Evolutionary conservation across 2,329 filamentous ascomycete genomes (phyloP).

Genomic region (Colletotrichum ledebouriae): DNA sequence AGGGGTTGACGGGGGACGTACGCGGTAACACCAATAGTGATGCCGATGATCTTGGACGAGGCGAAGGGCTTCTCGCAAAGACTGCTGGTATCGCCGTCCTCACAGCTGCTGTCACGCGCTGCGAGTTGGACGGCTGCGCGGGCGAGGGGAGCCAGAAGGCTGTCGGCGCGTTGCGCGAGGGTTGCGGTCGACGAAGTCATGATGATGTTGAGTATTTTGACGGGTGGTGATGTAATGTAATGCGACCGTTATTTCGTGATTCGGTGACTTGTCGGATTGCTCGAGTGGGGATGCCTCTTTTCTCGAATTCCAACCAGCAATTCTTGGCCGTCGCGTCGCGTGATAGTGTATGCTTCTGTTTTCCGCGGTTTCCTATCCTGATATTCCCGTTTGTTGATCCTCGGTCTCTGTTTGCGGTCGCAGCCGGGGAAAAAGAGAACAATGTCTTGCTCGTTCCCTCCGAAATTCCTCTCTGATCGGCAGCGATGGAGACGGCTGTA

Average conservation of each 20-base stretch:
- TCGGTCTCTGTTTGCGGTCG: conserved; percentile 8
- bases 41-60: conserved; percentile 34
- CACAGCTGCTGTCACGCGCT: conserved; percentile 32
- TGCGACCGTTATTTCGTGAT: neutral
- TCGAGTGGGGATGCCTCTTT: neutral
- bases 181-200: conserved; percentile 11
- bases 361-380: no score
- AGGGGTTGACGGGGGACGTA: conserved; percentile 4
- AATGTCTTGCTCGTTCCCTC: conserved; percentile 8
- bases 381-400: neutral
- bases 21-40: conserved; percentile 35
- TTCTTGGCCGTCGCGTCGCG: conserved; percentile 1
- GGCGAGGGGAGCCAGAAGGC: conserved; percentile 29
- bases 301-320: neutral
- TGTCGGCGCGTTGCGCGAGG: conserved; percentile 18
- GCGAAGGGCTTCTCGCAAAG: conserved; percentile 36
- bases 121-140: conserved; percentile 15
- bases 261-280: conserved; percentile 8
- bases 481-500: neutral
- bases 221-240: conserved; percentile 9
- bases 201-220: neutral
- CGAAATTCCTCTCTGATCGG: conserved; percentile 19
- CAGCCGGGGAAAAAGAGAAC: neutral
- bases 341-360: neutral
- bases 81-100: conserved; percentile 15